These are phyloP conservation scores for Homolaphlyctis polyrhiza DNA, from an alignment of 371 early-diverging fungal genomes.

Conservation along the genomic window DNA sequence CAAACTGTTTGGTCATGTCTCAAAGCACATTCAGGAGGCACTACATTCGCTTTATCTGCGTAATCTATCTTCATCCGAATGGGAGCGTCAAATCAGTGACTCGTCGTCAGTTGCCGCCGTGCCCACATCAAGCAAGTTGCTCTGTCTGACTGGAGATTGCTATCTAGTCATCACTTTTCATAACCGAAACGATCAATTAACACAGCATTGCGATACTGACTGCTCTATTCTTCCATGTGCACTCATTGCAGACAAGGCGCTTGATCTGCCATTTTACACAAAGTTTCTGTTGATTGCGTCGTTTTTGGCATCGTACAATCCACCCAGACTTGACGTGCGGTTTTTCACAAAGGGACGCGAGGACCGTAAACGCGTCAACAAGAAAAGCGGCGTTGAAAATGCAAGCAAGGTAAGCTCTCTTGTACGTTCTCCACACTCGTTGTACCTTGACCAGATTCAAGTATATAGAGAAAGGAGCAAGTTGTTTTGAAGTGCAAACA, in stretches of 20 bases:
- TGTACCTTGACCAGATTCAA: too few species aligned
- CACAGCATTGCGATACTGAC: too few species aligned
- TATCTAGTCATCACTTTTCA: not conserved
- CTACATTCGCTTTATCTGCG: slow-evolving; percentile 70
- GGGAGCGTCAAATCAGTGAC: slow-evolving; percentile 42
- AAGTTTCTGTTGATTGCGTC: slow-evolving; percentile 83
- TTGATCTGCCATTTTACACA: slow-evolving; percentile 36
- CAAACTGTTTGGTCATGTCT: slow-evolving; percentile 65
- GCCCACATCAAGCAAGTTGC: not conserved
- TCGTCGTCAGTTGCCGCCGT: too few species aligned
- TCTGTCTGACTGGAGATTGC: not conserved
- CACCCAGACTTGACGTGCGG: slow-evolving; percentile 74
- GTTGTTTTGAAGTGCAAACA: too few species aligned
- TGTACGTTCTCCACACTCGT: too few species aligned
- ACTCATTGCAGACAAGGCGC: too few species aligned
- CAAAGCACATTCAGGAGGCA: slow-evolving; percentile 72
- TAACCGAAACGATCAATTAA: too few species aligned
- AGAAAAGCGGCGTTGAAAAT: not conserved
- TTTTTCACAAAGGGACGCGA: slow-evolving; percentile 68
- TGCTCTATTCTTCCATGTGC: too few species aligned
- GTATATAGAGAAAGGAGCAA: too few species aligned
- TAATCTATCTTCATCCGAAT: slow-evolving; percentile 79
- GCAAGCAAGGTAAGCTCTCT: not conserved
- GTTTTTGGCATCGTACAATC: slow-evolving; percentile 91
- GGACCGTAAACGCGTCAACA: slow-evolving; percentile 23